A percentile compares a stretch with the other conserved stretches of the same genome.
Conservation (phyloP, 2,329 filamentous ascomycete species). For the Aaosphaeria pasadenensis region DNA sequence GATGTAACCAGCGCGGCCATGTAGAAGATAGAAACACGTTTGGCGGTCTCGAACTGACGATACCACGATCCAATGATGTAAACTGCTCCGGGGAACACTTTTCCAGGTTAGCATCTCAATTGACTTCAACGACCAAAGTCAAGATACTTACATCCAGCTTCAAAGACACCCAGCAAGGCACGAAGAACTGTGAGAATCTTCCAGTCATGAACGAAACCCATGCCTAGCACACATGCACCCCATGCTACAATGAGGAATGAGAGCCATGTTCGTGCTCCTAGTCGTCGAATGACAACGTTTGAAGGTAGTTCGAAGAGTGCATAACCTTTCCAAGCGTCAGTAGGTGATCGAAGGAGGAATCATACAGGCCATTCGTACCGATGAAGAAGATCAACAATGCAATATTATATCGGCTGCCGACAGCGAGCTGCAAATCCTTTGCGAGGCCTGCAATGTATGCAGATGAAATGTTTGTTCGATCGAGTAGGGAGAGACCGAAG, state of each 20-base stretch:
- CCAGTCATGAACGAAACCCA: slow-evolving; percentile 23
- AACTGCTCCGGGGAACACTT: slow-evolving; percentile 20
- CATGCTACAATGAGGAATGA: slow-evolving; percentile 23
- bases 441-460: slow-evolving; percentile 21
- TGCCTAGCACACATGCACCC: slow-evolving; percentile 22
- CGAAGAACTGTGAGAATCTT: slow-evolving; percentile 15
- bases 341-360: not conserved
- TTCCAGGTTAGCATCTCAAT: not conserved
- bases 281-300: slow-evolving; percentile 27
- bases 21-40: slow-evolving; percentile 22
- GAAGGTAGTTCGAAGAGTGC: slow-evolving; percentile 31
- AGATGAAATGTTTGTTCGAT: slow-evolving; percentile 19
- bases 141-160: slow-evolving; percentile 17
- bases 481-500: slow-evolving; percentile 24
- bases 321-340: slow-evolving; percentile 11
- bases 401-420: slow-evolving; percentile 25
- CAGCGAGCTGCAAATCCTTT: slow-evolving; percentile 9
- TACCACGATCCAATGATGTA: slow-evolving; percentile 27
- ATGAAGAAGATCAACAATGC: slow-evolving; percentile 32
- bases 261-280: slow-evolving; percentile 29
- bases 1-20: slow-evolving; percentile 27
- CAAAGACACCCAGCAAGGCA: slow-evolving; percentile 18
- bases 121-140: not conserved
- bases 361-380: slow-evolving; percentile 3
- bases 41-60: slow-evolving; percentile 22